Evolutionary conservation across 129 eudicot species (phyloP).

Genomic region (Arctium lappa): DNA sequence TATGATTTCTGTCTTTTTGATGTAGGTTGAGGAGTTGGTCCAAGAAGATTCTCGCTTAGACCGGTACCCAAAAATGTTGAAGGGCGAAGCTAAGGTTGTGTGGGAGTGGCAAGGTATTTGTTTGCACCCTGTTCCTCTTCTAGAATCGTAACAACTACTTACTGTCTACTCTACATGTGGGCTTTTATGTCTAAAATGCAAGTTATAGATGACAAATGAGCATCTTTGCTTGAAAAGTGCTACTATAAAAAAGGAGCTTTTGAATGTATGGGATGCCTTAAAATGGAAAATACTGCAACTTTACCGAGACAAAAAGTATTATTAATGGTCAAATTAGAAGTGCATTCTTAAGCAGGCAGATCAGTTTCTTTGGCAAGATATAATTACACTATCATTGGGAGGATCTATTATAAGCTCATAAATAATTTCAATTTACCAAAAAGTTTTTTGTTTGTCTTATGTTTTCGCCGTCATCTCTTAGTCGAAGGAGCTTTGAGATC

Average conservation of each 20-base stretch:
- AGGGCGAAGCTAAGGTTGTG: conserved; percentile 92
- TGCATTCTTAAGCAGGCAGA: background rate
- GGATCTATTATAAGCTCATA: background rate
- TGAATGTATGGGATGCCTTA: background rate
- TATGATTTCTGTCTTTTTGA: background rate
- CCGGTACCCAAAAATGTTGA: conserved; percentile 79
- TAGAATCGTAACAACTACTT: background rate
- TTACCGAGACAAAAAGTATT: background rate
- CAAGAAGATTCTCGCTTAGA: conserved; percentile 92
- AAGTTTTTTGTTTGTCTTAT: background rate
- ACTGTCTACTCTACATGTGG: background rate
- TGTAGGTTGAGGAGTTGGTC: conserved; percentile 84
- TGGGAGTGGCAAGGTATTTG: conserved; percentile 99
- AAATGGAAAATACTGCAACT: background rate
- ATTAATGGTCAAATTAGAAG: background rate
- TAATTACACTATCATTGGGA: background rate
- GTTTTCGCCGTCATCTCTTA: conserved; percentile 11
- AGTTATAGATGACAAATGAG: background rate
- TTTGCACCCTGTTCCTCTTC: background rate
- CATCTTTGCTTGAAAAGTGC: background rate
- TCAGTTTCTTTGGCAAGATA: background rate
- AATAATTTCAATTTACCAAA: background rate
- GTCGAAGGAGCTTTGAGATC: conserved; percentile 85
- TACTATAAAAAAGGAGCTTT: too few relatives aligned
- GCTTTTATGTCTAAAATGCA: background rate